phyloP scores from a whole-genome alignment of 2,329 filamentous ascomycete genomes.

The Hymenoscyphus fraxineus region DNA sequence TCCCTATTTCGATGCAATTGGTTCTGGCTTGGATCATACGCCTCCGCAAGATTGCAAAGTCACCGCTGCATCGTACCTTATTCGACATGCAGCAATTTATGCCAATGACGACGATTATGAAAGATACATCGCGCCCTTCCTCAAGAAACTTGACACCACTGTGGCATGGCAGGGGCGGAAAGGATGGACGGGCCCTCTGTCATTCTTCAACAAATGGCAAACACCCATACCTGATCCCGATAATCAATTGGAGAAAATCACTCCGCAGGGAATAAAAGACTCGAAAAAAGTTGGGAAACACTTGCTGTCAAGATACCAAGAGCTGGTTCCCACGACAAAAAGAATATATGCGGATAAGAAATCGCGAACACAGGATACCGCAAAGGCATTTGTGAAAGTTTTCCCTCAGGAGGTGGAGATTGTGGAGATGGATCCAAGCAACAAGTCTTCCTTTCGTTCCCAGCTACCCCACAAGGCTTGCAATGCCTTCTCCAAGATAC shows the following conservation, averaged over 20 bases:
- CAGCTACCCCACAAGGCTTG: slow-evolving; percentile 51
- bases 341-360: slow-evolving; percentile 33
- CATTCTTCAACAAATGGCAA: slow-evolving; percentile 30
- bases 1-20: slow-evolving; percentile 52
- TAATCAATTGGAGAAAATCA: slow-evolving; percentile 32
- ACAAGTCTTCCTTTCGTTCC: slow-evolving; percentile 44
- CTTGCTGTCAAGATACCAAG: slow-evolving; percentile 29
- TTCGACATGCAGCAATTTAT: slow-evolving; percentile 58
- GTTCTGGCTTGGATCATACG: slow-evolving; percentile 38
- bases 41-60: slow-evolving; percentile 49
- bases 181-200: slow-evolving; percentile 29
- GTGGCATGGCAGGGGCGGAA: slow-evolving; percentile 21
- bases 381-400: slow-evolving; percentile 26
- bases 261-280: slow-evolving; percentile 30
- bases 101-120: slow-evolving; percentile 58
- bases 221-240: slow-evolving; percentile 32
- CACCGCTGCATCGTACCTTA: slow-evolving; percentile 51
- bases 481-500: slow-evolving; percentile 46
- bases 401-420: slow-evolving; percentile 32
- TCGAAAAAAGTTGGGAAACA: slow-evolving; percentile 31
- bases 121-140: slow-evolving; percentile 52
- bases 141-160: slow-evolving; percentile 56
- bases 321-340: slow-evolving; percentile 30
- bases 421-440: slow-evolving; percentile 42
- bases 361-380: slow-evolving; percentile 32